Base-by-base conservation (phyloP, 768 basidiomycete genomes). In the Tubosaeta sp. region DNA sequence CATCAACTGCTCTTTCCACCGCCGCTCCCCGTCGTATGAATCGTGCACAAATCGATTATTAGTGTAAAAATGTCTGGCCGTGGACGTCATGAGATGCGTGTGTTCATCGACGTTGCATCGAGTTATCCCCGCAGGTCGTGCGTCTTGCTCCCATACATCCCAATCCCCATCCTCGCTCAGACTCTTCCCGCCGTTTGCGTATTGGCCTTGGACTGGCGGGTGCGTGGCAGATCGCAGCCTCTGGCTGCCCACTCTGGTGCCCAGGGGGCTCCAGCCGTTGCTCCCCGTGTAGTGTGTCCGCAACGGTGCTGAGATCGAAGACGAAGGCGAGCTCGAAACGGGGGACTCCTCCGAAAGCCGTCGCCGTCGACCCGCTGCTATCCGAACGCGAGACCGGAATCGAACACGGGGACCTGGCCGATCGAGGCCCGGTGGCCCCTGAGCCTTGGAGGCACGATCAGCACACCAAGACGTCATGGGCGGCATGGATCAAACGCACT, bases 281-380 rank as follows among this genome's bases (percentile, higher is more conserved):
- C 71, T 59, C 37, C 73, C 76, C 46, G 79, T 75, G 51, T 82
- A 69, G 54, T 74, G 77, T 26, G 82, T 78, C 44, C 83, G 86
- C 22, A 92, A 74, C 16, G 90, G 91, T 1, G 79, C 90, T 35
- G 89, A 91, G 56, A 92, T 85, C 37, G 88, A 90, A 3, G 89
- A 91, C 5, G 88, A 89, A 4, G 78, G 79, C 1, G 88, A 89
- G 39, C 78, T 76, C 6, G 84, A 83, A 19, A 73, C 59, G 32
- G 83, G 80, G 17, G 74, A 72, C 5, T 46, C 61, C 33, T 63
- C 63, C n/a, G 62, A 56, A 16, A 42, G 48, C 50, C 69, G 71
- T 19, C 74, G 74, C 57, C 76, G 75, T 27, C 74, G 76, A 43
- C 76, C 88, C 14, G 85, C 85, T 4, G 86, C 80, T 56, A 90